A percentile compares a stretch with the other conserved stretches of the same genome.
phyloP scores from a whole-genome alignment of 2,329 filamentous ascomycete genomes.

The Bipolaris oryzae region DNA sequence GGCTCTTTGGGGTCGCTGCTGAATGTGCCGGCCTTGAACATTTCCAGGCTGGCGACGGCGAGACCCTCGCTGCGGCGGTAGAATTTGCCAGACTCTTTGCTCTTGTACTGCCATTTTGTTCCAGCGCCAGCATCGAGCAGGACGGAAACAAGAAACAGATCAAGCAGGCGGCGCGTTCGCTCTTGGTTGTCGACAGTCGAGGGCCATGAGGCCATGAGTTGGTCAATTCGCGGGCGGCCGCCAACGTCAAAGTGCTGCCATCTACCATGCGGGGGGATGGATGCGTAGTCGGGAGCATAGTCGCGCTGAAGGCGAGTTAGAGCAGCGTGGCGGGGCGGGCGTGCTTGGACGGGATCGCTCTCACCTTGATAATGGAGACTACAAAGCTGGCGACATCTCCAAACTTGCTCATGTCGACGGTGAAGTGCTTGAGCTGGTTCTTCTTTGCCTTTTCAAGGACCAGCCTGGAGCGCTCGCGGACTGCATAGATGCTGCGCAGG shows the following conservation, averaged over 20 bases:
- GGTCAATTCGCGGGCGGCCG: constrained; percentile 72
- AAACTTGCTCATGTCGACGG: constrained; percentile 86
- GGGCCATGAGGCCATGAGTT: constrained; percentile 73
- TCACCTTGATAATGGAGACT: constrained; percentile 91
- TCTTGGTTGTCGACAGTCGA: constrained; percentile 72
- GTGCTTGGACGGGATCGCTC: constrained; percentile 21
- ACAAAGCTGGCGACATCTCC: constrained; percentile 83
- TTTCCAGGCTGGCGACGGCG: constrained; percentile 78
- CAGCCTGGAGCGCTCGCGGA: constrained; percentile 77
- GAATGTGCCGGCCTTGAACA: constrained; percentile 93
- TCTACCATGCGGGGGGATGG: constrained; percentile 80
- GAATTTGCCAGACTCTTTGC: constrained; percentile 80
- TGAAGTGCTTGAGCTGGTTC: constrained; percentile 83
- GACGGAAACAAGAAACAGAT: constrained; percentile 80
- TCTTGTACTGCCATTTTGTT: constrained; percentile 90
- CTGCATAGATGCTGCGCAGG: constrained; percentile 84
- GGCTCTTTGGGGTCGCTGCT: constrained; percentile 82
- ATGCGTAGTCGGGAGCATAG: constrained; percentile 69
- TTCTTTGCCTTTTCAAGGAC: constrained; percentile 77
- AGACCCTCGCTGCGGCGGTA: constrained; percentile 89
- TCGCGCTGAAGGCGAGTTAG: constrained; percentile 61
- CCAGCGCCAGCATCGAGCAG: constrained; percentile 88
- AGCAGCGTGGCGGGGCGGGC: neutral
- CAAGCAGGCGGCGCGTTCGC: constrained; percentile 74
- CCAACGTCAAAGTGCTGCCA: constrained; percentile 88